These are phyloP conservation scores for Suillus placidus DNA, from an alignment of 768 basidiomycete species.

Conservation along the genomic window DNA sequence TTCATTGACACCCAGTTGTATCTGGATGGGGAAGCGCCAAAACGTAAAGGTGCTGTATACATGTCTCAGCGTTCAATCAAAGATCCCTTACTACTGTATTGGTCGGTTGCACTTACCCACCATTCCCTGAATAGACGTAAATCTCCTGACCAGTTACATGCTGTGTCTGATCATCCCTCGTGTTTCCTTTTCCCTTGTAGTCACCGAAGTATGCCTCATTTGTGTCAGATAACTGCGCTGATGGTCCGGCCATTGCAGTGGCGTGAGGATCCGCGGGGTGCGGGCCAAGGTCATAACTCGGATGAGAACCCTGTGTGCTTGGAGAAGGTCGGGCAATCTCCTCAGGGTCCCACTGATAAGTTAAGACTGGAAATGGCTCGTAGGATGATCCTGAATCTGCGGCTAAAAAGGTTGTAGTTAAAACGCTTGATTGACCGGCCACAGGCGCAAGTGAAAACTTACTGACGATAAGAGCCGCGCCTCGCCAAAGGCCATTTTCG, in stretches of 20 bases:
- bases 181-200: conserved; percentile 23
- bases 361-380: conserved; percentile 69
- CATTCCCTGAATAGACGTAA: conserved; percentile 63
- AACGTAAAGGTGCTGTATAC: conserved; percentile 78
- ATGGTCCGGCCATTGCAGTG: conserved; percentile 38
- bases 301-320: conserved; percentile 26
- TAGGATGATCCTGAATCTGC: conserved; percentile 80
- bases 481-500: conserved; percentile 78
- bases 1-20: conserved; percentile 73
- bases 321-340: conserved; percentile 25
- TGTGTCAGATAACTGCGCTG: conserved; percentile 7
- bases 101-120: conserved; percentile 45
- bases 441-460: conserved; percentile 36
- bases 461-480: conserved; percentile 89
- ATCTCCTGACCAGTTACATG: conserved; percentile 66
- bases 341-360: conserved; percentile 76
- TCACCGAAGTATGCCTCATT: conserved; percentile 12
- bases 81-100: background rate
- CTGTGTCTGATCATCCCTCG: conserved; percentile 39
- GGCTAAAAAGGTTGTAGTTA: conserved; percentile 42
- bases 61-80: conserved; percentile 8
- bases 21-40: conserved; percentile 88
- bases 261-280: conserved; percentile 78
- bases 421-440: background rate
- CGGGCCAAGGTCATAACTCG: conserved; percentile 57